Evolutionary conservation across 257 asterid species (phyloP).

Genomic region (Verbascum thapsus): DNA sequence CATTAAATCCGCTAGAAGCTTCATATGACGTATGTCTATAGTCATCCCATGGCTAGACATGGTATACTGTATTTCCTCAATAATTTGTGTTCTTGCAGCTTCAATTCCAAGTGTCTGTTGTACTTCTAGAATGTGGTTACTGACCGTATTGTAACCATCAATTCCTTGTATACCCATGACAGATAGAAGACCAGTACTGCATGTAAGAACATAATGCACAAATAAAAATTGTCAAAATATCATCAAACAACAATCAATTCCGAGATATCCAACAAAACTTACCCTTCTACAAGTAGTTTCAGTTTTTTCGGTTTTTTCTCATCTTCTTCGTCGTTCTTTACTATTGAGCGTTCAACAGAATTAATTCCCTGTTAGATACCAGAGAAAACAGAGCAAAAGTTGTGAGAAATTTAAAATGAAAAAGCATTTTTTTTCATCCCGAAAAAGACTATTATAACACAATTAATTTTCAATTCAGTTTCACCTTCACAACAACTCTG

Average conservation of each 20-base stretch:
- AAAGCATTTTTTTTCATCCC: not conserved
- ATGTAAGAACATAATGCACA: slow-evolving; percentile 30
- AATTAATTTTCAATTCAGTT: slow-evolving; percentile 25
- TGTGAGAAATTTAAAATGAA: slow-evolving; percentile 5
- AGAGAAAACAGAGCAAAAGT: slow-evolving; percentile 5
- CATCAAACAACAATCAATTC: slow-evolving; percentile 12
- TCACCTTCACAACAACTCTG: slow-evolving; percentile 81
- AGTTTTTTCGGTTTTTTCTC: slow-evolving; percentile 42
- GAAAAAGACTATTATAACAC: not conserved
- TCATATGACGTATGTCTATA: slow-evolving; percentile 94
- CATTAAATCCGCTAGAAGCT: slow-evolving; percentile 96
- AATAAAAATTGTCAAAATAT: not conserved
- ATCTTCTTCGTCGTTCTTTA: slow-evolving; percentile 48
- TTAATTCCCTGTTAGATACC: slow-evolving; percentile 66
- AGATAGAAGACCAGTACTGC: slow-evolving; percentile 80
- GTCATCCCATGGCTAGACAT: slow-evolving; percentile 87
- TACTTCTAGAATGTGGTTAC: slow-evolving; percentile 82
- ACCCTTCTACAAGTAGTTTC: slow-evolving; percentile 93
- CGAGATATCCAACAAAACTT: slow-evolving; percentile 25
- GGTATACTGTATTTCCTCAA: slow-evolving; percentile 71
- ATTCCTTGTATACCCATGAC: slow-evolving; percentile 95
- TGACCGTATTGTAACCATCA: slow-evolving; percentile 59
- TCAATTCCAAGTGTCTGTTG: slow-evolving; percentile 78
- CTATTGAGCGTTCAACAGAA: slow-evolving; percentile 82
- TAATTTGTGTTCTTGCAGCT: slow-evolving; percentile 79